Conservation (phyloP, 2,329 filamentous ascomycete genomes). For the Fusarium sp. region DNA sequence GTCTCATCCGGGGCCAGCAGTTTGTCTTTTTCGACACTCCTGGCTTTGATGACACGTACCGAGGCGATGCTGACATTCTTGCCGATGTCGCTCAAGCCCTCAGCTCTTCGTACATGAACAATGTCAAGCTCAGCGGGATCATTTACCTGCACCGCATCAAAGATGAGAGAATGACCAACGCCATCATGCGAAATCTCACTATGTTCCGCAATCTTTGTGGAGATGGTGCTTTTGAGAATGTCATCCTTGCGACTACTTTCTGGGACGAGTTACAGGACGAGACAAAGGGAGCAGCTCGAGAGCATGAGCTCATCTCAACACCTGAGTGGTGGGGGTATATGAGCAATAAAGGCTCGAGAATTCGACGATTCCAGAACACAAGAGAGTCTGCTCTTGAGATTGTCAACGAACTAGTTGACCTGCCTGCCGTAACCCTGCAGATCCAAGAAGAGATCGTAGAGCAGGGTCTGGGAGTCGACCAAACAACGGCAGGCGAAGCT, state of each 20-base stretch:
- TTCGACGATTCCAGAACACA: not conserved
- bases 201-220: not conserved
- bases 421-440: not conserved
- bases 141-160: constrained; percentile 10
- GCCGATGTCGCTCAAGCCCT: constrained; percentile 2
- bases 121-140: constrained; percentile 1
- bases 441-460: constrained; percentile 7
- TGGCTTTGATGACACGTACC: constrained; percentile 23
- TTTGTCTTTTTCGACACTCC: constrained; percentile 20
- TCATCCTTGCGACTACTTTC: constrained; percentile 2
- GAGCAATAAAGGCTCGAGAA: not conserved
- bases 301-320: not conserved
- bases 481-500: not conserved
- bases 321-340: constrained; percentile 2
- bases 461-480: not conserved
- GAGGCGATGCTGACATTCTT: constrained; percentile 7
- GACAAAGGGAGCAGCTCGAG: not conserved
- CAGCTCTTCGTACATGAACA: not conserved
- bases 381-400: not conserved
- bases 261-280: constrained; percentile 1
- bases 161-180: not conserved
- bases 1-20: not conserved
- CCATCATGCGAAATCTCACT: not conserved
- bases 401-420: not conserved
- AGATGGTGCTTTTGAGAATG: not conserved